These are phyloP conservation scores for Nicotiana paniculata DNA, from an alignment of 257 asterid genomes.

Conservation along the genomic window DNA sequence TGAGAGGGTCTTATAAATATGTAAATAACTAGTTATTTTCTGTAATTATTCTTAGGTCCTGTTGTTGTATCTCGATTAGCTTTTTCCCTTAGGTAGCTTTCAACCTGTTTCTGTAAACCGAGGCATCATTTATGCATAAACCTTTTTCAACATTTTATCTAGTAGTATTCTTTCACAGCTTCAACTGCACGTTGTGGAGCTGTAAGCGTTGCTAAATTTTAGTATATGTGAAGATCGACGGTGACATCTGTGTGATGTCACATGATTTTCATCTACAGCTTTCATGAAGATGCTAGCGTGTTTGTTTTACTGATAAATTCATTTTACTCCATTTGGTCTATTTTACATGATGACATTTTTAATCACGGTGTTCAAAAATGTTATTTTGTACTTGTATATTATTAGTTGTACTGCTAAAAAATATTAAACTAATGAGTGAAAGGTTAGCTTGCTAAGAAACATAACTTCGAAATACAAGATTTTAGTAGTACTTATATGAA, in stretches of 20 bases:
- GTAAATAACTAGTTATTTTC: conserved; percentile 17
- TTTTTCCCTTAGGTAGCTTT: not conserved
- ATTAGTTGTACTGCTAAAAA: not conserved
- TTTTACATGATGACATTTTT: too few relatives aligned
- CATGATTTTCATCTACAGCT: not conserved
- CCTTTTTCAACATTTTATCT: not conserved
- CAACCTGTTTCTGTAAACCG: not conserved
- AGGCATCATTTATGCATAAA: not conserved
- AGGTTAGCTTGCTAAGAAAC: not conserved
- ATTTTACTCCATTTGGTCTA: not conserved
- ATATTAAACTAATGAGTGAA: not conserved
- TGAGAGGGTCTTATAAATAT: not conserved
- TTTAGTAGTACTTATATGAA: not conserved
- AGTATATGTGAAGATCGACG: not conserved
- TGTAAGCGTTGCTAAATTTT: not conserved
- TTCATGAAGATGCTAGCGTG: not conserved
- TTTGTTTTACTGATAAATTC: not conserved
- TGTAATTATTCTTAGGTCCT: conserved; percentile 11
- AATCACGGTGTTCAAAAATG: not conserved
- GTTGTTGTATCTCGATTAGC: conserved; percentile 2
- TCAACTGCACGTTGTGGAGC: not conserved
- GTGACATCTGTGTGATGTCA: not conserved
- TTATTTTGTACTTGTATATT: not conserved
- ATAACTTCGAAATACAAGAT: too few relatives aligned
- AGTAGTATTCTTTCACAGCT: not conserved